Percentiles rank a stretch among this genome's conserved stretches.
Conservation (phyloP, 2,329 filamentous ascomycete genomes). For the Epicoccum nigrum region DNA sequence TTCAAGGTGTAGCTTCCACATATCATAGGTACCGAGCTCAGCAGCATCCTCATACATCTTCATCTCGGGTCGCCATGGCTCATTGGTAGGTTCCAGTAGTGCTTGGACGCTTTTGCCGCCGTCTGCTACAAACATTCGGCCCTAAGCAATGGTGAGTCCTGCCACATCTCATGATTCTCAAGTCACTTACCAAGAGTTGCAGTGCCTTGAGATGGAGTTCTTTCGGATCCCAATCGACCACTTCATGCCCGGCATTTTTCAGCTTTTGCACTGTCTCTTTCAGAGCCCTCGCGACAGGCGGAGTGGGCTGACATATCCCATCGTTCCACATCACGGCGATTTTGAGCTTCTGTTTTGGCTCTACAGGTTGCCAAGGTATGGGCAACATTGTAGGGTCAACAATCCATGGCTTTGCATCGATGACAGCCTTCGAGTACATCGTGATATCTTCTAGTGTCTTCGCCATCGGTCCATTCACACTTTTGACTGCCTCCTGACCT, state of each 20-base stretch:
- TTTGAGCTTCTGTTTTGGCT: conserved; percentile 57
- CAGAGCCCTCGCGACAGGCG: conserved; percentile 62
- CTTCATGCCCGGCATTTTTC: conserved; percentile 57
- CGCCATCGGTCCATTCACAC: conserved; percentile 69
- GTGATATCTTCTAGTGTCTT: conserved; percentile 59
- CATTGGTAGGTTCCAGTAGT: conserved; percentile 49
- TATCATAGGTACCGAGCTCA: conserved; percentile 52
- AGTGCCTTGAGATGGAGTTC: conserved; percentile 58
- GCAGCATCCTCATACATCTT: conserved; percentile 50
- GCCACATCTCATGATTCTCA: background rate
- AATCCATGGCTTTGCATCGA: conserved; percentile 57
- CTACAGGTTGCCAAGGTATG: conserved; percentile 58
- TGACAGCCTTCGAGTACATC: conserved; percentile 50
- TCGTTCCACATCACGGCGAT: conserved; percentile 64
- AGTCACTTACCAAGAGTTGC: conserved; percentile 52
- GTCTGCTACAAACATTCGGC: conserved; percentile 56
- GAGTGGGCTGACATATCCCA: conserved; percentile 57
- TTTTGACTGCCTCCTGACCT: conserved; percentile 69
- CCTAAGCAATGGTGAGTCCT: conserved; percentile 19
- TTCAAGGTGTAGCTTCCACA: conserved; percentile 58
- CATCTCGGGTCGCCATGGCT: conserved; percentile 59
- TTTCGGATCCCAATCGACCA: conserved; percentile 62
- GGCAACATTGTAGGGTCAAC: conserved; percentile 60
- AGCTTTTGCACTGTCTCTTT: conserved; percentile 61
- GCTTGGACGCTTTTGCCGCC: conserved; percentile 56